Percentiles rank a stretch among this genome's conserved stretches.
phyloP scores from a whole-genome alignment of 1,284 basidiomycete genomes.

The Hortiboletus rubellus region DNA sequence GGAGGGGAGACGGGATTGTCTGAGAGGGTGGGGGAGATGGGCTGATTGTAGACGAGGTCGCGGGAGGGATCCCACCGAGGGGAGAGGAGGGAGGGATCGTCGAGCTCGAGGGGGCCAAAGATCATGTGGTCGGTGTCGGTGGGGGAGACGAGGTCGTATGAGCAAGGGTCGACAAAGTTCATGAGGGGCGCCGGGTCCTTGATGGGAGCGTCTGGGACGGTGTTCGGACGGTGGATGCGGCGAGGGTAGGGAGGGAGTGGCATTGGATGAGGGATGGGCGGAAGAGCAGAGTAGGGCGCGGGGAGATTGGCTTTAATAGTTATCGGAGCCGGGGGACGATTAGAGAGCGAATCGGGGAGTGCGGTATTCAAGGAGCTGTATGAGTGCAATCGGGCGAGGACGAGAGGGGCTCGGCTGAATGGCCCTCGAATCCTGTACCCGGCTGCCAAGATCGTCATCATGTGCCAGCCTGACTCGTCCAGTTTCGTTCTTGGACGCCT shows the following conservation, averaged over 20 bases:
- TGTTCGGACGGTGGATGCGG: slow-evolving; percentile 23
- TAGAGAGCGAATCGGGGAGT: slow-evolving; percentile 29
- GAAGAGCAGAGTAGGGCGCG: slow-evolving; percentile 22
- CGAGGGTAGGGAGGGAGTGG: slow-evolving; percentile 40
- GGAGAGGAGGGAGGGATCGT: slow-evolving; percentile 45
- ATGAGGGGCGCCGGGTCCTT: slow-evolving; percentile 45
- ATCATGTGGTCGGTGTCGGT: slow-evolving; percentile 54
- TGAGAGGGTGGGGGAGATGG: slow-evolving; percentile 36
- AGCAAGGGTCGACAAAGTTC: slow-evolving; percentile 43
- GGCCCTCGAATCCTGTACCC: slow-evolving; percentile 35
- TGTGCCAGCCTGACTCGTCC: slow-evolving; percentile 41
- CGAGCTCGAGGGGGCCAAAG: slow-evolving; percentile 63
- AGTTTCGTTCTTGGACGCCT: slow-evolving; percentile 15
- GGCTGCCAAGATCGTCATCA: slow-evolving; percentile 38
- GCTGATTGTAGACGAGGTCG: slow-evolving; percentile 40
- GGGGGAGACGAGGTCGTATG: slow-evolving; percentile 40
- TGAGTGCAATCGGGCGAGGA: slow-evolving; percentile 33
- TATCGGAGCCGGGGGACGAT: slow-evolving; percentile 25
- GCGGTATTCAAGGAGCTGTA: slow-evolving; percentile 18
- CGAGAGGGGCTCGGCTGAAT: slow-evolving; percentile 40
- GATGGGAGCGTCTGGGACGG: slow-evolving; percentile 40
- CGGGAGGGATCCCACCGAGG: slow-evolving; percentile 48
- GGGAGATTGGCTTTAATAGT: slow-evolving; percentile 35
- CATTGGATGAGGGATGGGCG: slow-evolving; percentile 39
- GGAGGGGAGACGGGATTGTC: slow-evolving; percentile 32